phyloP scores from a whole-genome alignment of 768 basidiomycete genomes.

The Gloeostereum incarnatum region DNA sequence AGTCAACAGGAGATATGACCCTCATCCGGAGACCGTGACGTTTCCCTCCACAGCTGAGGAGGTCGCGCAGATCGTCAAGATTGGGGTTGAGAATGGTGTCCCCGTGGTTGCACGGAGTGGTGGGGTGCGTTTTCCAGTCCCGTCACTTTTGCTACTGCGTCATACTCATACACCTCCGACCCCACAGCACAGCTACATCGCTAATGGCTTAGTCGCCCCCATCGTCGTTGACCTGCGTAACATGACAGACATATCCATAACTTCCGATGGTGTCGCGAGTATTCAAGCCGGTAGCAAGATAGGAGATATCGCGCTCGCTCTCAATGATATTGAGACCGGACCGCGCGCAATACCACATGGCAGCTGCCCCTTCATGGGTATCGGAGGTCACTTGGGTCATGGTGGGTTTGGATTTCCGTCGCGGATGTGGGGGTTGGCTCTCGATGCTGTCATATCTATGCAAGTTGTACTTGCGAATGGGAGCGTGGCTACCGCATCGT shows the following conservation, averaged over 20 bases:
- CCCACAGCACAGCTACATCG: conserved; percentile 6
- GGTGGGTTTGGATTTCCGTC: conserved; percentile 13
- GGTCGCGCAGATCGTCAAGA: neutral
- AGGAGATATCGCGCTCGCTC: conserved; percentile 8
- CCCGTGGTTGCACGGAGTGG: neutral
- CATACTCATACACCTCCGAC: neutral
- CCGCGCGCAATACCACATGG: conserved; percentile 18
- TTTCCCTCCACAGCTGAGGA: neutral
- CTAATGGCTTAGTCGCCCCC: conserved; percentile 8
- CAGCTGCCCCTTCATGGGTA: conserved; percentile 17
- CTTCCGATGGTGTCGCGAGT: conserved; percentile 10
- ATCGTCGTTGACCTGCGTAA: conserved; percentile 8
- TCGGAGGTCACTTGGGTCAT: conserved; percentile 9
- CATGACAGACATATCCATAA: conserved; percentile 7
- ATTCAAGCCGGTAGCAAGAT: conserved; percentile 8
- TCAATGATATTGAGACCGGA: conserved; percentile 1
- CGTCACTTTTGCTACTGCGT: neutral
- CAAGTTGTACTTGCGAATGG: conserved; percentile 15
- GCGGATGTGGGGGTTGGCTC: conserved; percentile 14
- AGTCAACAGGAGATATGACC: neutral
- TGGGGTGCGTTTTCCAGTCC: neutral
- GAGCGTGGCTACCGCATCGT: conserved; percentile 9
- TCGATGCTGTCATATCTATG: conserved; percentile 14
- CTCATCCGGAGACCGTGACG: neutral
- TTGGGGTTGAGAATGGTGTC: neutral